Base-by-base conservation (phyloP, 139 green algal species). In the Chlamydomonas eustigma region DNA sequence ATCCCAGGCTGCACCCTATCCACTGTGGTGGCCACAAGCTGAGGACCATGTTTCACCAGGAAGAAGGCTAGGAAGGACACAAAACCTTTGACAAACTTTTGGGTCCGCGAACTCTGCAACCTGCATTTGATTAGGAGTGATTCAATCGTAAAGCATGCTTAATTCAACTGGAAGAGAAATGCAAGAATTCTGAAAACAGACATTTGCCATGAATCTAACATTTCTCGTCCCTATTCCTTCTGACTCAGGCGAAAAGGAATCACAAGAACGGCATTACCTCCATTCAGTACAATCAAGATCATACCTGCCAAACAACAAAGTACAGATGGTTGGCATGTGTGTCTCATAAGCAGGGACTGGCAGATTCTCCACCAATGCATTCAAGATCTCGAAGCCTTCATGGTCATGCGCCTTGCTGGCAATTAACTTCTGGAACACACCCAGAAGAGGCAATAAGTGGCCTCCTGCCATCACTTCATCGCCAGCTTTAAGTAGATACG, bases 361-460 rank as follows among this genome's bases (percentile, higher is more conserved):
- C 34, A 97, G 72, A 35, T 86, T 73, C 77, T 91, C 80, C 68
- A 95, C 81, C 35, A 99, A 77, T 1, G 88, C 85, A 73, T 92
- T 88, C 28, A 98, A 76, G n/a, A 99, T 88, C 50, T 80, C 77
- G 70, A 98, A 97, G 69, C 91, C 95, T 71, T 98, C 86, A 52
- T 97, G 91, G 82, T 98, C 95, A 38, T 94, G 91, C 28, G 87
- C 80, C 50, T 92, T 92, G 67, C 68, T 86, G 50, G 91, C 86
- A 2, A 97, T 75, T 63, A 99, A 85, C 89, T 97, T 97, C 85
- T 98, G 92, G 78, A 92, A 92, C 30, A 99, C 90, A 28, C 96
- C 96, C 80, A 99, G 86, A 39, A 98, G 79, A 24, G 82, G 78
- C 70, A 89, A 71, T 39, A 99, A 78, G 83, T 94, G 87, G 2